phyloP scores from a whole-genome alignment of 2,329 filamentous ascomycete species.

The Calonectria montana region DNA sequence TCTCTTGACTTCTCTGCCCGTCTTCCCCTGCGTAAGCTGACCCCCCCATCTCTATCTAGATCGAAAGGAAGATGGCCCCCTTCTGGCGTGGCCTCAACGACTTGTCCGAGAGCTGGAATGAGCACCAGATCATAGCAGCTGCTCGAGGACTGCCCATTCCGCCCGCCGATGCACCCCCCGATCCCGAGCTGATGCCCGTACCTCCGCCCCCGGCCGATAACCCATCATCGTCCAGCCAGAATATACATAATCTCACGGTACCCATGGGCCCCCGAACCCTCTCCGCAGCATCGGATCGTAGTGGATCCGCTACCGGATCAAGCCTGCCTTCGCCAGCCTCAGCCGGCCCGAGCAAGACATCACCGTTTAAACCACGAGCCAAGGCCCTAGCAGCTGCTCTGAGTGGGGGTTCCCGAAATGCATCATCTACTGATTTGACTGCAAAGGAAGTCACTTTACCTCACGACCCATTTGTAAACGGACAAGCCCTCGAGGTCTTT shows the following conservation, averaged over 20 bases:
- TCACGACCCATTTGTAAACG: constrained; percentile 88
- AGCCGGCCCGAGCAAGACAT: constrained; percentile 51
- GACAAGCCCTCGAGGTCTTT: constrained; percentile 92
- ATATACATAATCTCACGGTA: constrained; percentile 79
- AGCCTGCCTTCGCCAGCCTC: constrained; percentile 60
- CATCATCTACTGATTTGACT: constrained; percentile 75
- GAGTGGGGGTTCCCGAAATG: constrained; percentile 78
- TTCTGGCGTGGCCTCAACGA: constrained; percentile 97
- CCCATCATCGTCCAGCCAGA: constrained; percentile 62
- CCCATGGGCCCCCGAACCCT: constrained; percentile 82
- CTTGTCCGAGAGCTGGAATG: constrained; percentile 88
- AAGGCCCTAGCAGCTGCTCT: constrained; percentile 90
- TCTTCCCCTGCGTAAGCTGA: constrained; percentile 27
- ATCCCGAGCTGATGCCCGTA: constrained; percentile 69
- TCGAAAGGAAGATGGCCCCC: constrained; percentile 90
- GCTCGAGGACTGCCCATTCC: constrained; percentile 87
- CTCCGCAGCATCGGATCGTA: constrained; percentile 80
- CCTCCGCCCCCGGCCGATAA: constrained; percentile 58
- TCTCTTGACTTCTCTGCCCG: background rate
- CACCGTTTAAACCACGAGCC: constrained; percentile 82
- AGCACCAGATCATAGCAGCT: constrained; percentile 93
- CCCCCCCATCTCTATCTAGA: constrained; percentile 62
- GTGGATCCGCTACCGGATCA: constrained; percentile 71
- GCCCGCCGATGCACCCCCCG: constrained; percentile 82
- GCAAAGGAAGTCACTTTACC: constrained; percentile 85